Evolutionary conservation across 768 basidiomycete species (phyloP), one percentile per base, ranked within the genome.

Genomic region (Amanita jacksonii): DNA sequence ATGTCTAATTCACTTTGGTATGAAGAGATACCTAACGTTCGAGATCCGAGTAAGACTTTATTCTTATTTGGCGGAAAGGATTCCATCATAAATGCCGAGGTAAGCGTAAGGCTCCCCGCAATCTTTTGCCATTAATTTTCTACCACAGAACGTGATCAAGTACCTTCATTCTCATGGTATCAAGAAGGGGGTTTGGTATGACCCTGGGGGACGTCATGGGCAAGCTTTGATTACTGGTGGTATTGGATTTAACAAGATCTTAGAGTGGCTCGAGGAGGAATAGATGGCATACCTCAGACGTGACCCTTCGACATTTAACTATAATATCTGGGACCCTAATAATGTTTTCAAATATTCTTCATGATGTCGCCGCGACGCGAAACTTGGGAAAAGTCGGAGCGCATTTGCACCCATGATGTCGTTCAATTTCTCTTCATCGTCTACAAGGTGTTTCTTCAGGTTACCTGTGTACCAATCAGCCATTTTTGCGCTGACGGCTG

Each of bases 11-110:
- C 86, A 8, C 68, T 97, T 8, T 97, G 85, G 79, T 86, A 77
- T 49, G 87, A 92, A 60, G 85, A 93, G 53, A 90, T 94, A 36
- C 86, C 88, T 1, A 72, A 89, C 54, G 84, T 81, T 12, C 64
- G 69, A 12, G 79, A 91, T 58, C 72, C 79, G 1, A 51, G 65
- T 25, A 80, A 76, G 55, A 76, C 82, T 0, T 60, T 81, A 39
- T 85, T 89, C 58, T 68, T 93, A 49, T 67, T 96, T 13, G 87
- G 89, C n/a, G 87, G 83, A 1, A 72, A 77, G 49, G 92, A 96
- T 52, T 70, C 70, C 16, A 88, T 98, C 52, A 62, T 94, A 43
- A 74, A 84, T 53, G 73, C 87, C 12, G 65, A 74, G 54, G 88
- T 88, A 41, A 32, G 69, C 52, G 31, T 9, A n/a, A 33, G 15